Evolutionary conservation across 805 yeast genomes (phyloP).

Genomic region (Candida sonorensis): DNA sequence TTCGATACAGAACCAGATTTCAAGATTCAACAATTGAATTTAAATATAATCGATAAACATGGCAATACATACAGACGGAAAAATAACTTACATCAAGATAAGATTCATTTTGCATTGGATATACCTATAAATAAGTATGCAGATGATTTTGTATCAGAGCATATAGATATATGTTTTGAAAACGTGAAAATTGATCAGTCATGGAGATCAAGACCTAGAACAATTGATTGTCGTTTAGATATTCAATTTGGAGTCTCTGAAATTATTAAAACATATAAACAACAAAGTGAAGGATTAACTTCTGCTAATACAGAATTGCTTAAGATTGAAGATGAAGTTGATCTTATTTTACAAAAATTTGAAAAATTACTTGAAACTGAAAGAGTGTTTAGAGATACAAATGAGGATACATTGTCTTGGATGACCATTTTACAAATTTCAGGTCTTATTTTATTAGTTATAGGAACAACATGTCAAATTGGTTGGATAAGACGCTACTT

Average conservation of each 20-base stretch:
- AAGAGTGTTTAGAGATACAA: conserved; percentile 19
- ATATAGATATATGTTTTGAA: conserved; percentile 27
- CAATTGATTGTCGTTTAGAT: conserved; percentile 12
- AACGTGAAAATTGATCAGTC: conserved; percentile 23
- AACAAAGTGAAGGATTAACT: conserved; percentile 12
- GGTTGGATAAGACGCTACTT: conserved; percentile 19
- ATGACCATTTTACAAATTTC: conserved; percentile 11
- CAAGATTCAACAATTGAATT: conserved; percentile 18
- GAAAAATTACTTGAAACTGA: conserved; percentile 13
- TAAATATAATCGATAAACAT: conserved; percentile 22
- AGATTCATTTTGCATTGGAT: conserved; percentile 16
- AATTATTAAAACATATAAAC: conserved; percentile 16
- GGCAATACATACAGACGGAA: conserved; percentile 23
- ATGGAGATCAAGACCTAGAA: conserved; percentile 17
- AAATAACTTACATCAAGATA: conserved; percentile 12
- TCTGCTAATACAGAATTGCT: conserved; percentile 6
- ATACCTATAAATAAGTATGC: conserved; percentile 13
- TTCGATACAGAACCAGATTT: conserved; percentile 12
- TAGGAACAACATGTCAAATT: conserved; percentile 11
- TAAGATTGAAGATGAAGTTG: conserved; percentile 16
- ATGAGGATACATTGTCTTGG: conserved; percentile 19
- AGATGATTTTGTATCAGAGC: conserved; percentile 12
- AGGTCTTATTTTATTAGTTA: conserved; percentile 9
- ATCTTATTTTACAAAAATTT: conserved; percentile 10
- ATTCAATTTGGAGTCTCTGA: conserved; percentile 22